A percentile compares a stretch with the other conserved stretches of the same genome.
Evolutionary conservation across 345 rosid genomes (phyloP).

Genomic region (Arabis hirsuta): DNA sequence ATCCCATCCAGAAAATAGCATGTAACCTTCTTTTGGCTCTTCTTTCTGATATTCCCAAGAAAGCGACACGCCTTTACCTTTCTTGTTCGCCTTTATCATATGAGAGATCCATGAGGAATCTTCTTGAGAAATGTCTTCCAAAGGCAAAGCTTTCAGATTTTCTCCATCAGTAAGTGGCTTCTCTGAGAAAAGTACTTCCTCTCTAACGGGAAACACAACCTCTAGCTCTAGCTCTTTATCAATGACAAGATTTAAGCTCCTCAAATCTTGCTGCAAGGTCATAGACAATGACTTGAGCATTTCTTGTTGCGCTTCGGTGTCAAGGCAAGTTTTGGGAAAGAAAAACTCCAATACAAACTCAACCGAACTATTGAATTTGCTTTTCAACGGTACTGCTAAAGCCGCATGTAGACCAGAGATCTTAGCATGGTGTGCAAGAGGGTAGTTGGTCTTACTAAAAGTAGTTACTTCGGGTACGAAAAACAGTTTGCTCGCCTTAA

Average conservation of each 20-base stretch:
- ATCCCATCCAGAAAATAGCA: constrained; percentile 53
- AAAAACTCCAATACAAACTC: constrained; percentile 89
- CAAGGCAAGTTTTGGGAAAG: constrained; percentile 70
- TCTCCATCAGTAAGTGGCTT: constrained; percentile 25
- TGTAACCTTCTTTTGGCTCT: constrained; percentile 69
- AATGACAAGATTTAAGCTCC: constrained; percentile 55
- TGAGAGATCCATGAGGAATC: constrained; percentile 68
- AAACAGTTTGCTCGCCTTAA: constrained; percentile 59
- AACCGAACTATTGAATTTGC: constrained; percentile 51
- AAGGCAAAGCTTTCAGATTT: constrained; percentile 42
- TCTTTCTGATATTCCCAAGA: constrained; percentile 67
- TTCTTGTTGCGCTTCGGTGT: constrained; percentile 53
- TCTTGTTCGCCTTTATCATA: constrained; percentile 67
- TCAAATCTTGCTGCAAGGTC: constrained; percentile 57
- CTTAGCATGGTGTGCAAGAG: constrained; percentile 89
- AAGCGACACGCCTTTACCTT: constrained; percentile 64
- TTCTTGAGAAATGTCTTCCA: constrained; percentile 52
- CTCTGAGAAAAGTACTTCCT: constrained; percentile 43
- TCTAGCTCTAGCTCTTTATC: constrained; percentile 63
- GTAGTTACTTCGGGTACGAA: constrained; percentile 67
- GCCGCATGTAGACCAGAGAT: constrained; percentile 76
- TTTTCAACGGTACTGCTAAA: constrained; percentile 70
- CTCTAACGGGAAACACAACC: constrained; percentile 49
- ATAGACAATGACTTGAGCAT: constrained; percentile 56
- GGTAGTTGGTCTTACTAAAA: constrained; percentile 76